phyloP scores from a whole-genome alignment of 148 eudicot species.

The Chenopodium album region DNA sequence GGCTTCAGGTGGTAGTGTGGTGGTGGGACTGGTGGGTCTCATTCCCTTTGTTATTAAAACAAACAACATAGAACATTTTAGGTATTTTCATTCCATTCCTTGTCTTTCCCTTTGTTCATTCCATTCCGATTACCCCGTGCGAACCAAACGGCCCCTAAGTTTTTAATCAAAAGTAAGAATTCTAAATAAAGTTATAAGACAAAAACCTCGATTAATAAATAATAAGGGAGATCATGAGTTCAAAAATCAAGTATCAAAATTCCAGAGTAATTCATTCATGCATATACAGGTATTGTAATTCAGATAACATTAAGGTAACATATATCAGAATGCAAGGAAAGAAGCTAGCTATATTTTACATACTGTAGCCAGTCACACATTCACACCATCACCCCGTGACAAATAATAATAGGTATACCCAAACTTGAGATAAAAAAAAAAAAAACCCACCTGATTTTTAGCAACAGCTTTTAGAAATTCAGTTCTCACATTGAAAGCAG shows the following conservation, averaged over 20 bases:
- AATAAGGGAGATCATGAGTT: background rate
- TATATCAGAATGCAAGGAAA: background rate
- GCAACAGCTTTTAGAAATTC: constrained; percentile 90
- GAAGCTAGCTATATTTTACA: background rate
- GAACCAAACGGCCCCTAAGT: no score
- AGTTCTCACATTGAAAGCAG: constrained; percentile 72
- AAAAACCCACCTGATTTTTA: constrained; percentile 59
- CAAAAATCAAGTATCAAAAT: background rate
- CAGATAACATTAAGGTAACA: background rate
- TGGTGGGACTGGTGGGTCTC: no score
- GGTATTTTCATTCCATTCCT: no score
- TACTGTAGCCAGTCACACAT: constrained; percentile 4
- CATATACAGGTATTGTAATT: background rate
- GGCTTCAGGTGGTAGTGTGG: no score
- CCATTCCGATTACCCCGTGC: no score
- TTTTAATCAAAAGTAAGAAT: background rate
- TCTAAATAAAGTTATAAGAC: background rate
- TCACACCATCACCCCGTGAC: background rate
- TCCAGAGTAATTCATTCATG: background rate
- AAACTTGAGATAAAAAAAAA: background rate
- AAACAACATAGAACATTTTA: no score
- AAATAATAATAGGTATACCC: constrained; percentile 1
- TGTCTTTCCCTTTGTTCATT: no score
- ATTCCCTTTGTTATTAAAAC: no score
- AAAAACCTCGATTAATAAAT: background rate